A percentile compares a stretch with the other conserved stretches of the same genome.
These are phyloP conservation scores for Colletotrichum filicis DNA, from an alignment of 2,329 filamentous ascomycete genomes.

Conservation along the genomic window DNA sequence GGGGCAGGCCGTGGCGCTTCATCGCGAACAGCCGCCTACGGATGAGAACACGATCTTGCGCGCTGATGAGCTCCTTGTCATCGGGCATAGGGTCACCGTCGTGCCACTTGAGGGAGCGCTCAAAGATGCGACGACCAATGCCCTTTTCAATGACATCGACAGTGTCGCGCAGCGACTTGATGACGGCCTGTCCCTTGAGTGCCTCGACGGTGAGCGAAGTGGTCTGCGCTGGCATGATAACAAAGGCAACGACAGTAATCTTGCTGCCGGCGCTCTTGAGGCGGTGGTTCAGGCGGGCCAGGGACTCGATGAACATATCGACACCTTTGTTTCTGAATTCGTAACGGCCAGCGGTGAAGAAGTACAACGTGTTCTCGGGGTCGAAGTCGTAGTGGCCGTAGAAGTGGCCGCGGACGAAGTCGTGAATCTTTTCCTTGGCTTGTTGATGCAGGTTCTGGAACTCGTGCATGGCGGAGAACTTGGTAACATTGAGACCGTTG, in stretches of 20 bases:
- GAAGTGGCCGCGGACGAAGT: constrained; percentile 98
- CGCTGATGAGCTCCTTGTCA: constrained; percentile 94
- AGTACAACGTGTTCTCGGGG: constrained; percentile 94
- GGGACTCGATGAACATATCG: constrained; percentile 98
- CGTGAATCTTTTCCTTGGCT: constrained; percentile 97
- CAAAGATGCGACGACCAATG: constrained; percentile 93
- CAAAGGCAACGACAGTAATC: constrained; percentile 94
- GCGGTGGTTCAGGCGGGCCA: constrained; percentile 93
- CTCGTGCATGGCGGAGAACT: constrained; percentile 98
- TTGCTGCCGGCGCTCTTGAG: constrained; percentile 88
- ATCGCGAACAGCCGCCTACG: constrained; percentile 94
- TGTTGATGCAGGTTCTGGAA: constrained; percentile 98
- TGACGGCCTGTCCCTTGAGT: constrained; percentile 94
- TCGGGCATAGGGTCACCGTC: constrained; percentile 94
- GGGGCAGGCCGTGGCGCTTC: constrained; percentile 90
- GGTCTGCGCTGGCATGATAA: constrained; percentile 98
- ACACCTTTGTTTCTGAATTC: constrained; percentile 99
- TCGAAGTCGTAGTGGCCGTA: constrained; percentile 99
- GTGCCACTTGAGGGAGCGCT: constrained; percentile 94
- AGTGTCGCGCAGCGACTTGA: constrained; percentile 94
- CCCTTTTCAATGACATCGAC: constrained; percentile 92
- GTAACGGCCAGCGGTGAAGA: constrained; percentile 97
- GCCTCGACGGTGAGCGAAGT: constrained; percentile 95
- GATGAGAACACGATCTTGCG: constrained; percentile 91
- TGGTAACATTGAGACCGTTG: constrained; percentile 97